phyloP scores from a whole-genome alignment of 2,329 filamentous ascomycete genomes.

The Aureobasidium namibiae region DNA sequence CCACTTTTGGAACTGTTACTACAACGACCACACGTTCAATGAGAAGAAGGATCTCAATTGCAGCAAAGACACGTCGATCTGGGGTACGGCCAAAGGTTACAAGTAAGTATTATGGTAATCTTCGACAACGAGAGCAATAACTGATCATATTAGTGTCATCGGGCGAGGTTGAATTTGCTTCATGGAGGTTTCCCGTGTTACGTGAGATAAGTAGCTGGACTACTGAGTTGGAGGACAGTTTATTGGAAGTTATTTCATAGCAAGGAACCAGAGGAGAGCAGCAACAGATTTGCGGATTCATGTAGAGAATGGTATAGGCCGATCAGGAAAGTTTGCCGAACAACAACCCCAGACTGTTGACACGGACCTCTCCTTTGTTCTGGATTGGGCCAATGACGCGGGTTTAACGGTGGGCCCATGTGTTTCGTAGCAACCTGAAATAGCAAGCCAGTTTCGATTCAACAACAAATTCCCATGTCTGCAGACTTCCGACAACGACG shows the following conservation, averaged over 20 bases:
- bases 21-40: neutral
- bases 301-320: neutral
- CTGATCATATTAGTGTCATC: neutral
- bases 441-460: neutral
- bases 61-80: neutral
- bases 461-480: neutral
- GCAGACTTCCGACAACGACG: neutral
- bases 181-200: too few relatives aligned
- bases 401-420: neutral
- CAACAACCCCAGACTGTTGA: neutral
- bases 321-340: neutral
- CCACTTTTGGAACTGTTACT: conserved; percentile 4
- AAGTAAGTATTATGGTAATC: neutral
- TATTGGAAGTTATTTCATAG: neutral
- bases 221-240: neutral
- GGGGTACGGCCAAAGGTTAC: conserved; percentile 7
- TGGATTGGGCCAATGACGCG: conserved; percentile 3
- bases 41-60: neutral
- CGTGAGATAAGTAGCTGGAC: neutral
- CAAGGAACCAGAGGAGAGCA: neutral
- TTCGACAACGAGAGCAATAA: neutral
- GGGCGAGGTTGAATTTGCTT: neutral
- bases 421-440: conserved; percentile 8
- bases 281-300: neutral
- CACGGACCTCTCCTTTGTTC: neutral